Evolutionary conservation across 495 filamentous ascomycete genomes (phyloP).

Genomic region (Penicillium subrubescens): DNA sequence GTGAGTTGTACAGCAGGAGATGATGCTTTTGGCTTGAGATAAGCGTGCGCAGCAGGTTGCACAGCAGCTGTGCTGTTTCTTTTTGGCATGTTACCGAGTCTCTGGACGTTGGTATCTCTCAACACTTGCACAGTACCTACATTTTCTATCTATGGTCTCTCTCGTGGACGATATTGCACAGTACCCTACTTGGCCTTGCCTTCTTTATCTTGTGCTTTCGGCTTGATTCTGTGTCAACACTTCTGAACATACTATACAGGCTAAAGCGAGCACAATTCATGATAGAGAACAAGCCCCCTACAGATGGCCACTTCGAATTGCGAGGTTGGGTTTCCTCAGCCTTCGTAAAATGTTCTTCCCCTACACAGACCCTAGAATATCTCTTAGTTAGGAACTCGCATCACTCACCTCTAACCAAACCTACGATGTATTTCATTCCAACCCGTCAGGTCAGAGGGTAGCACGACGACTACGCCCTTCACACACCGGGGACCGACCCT

Average conservation of each 20-base stretch:
- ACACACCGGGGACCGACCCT: background rate
- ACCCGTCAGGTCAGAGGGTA: background rate
- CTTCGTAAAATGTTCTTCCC: background rate
- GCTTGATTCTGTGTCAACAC: background rate
- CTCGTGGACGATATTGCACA: background rate
- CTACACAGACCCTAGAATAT: background rate
- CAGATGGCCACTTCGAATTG: background rate
- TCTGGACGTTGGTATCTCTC: background rate
- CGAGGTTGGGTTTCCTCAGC: background rate
- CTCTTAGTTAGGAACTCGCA: background rate
- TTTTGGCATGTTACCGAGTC: background rate
- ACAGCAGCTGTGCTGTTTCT: conserved; percentile 7
- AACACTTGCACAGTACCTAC: background rate
- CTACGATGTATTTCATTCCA: background rate
- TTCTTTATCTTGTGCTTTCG: background rate
- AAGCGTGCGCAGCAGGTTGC: conserved; percentile 16
- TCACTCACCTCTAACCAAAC: background rate
- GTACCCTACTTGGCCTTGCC: background rate
- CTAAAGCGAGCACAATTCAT: background rate
- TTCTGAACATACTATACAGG: background rate
- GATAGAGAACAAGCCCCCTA: background rate
- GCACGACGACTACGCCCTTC: background rate
- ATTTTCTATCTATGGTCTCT: background rate
- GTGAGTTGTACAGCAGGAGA: conserved; percentile 15
- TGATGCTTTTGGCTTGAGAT: background rate